Evolutionary conservation across 139 green algal species (phyloP).

Genomic region (Chlamydomonas incerta): DNA sequence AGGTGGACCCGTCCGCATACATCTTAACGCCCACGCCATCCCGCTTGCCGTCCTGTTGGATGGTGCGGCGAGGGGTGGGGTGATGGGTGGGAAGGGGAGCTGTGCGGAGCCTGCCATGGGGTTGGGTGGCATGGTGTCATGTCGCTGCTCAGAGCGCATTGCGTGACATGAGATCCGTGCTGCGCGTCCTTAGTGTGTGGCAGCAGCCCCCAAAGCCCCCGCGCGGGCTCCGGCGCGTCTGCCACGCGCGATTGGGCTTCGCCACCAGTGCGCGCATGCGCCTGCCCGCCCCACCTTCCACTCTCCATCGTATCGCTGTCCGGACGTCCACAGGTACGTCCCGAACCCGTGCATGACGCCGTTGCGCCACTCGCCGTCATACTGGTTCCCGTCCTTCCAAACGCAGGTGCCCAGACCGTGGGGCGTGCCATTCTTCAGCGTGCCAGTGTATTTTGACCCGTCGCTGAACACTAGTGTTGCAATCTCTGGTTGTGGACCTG

Average conservation of each 20-base stretch:
- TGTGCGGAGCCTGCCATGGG: no score
- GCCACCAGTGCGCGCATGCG: no score
- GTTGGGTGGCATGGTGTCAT: no score
- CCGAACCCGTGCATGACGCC: constrained; percentile 92
- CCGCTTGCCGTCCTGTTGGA: constrained; percentile 75
- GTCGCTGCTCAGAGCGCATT: no score
- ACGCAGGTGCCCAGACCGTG: constrained; percentile 69
- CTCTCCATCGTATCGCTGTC: constrained; percentile 92
- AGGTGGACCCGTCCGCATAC: constrained; percentile 87
- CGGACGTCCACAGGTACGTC: constrained; percentile 89
- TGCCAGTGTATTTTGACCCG: constrained; percentile 64
- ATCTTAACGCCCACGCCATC: constrained; percentile 87
- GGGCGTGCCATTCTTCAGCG: constrained; percentile 55
- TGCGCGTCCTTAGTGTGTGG: no score
- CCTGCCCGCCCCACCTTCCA: constrained; percentile 75
- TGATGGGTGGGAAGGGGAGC: no score
- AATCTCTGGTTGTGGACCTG: constrained; percentile 42
- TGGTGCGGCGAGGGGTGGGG: no score
- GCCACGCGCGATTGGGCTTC: background rate
- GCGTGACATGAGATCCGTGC: no score
- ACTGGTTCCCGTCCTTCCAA: constrained; percentile 84
- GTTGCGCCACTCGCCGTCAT: constrained; percentile 90
- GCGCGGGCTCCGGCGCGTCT: no score
- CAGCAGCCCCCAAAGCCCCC: no score
- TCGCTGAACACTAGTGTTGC: constrained; percentile 56